Percentiles rank a stretch among this genome's conserved stretches.
Evolutionary conservation across 371 early-diverging fungal genomes (phyloP).

Genomic region (Mucor sp.): DNA sequence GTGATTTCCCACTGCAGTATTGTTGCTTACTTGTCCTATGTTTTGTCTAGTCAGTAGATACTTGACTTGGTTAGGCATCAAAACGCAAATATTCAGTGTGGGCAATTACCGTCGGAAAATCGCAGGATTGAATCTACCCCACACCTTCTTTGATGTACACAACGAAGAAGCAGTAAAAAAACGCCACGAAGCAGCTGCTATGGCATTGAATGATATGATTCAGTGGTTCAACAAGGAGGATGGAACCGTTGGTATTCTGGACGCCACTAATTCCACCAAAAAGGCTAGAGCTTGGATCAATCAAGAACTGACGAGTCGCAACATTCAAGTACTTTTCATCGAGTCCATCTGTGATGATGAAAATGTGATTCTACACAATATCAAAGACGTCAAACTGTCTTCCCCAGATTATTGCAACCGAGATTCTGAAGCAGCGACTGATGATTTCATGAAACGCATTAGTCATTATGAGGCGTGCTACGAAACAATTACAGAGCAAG

Average conservation of each 20-base stretch:
- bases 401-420: slow-evolving; percentile 90
- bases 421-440: slow-evolving; percentile 76
- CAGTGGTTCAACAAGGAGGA: slow-evolving; percentile 80
- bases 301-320: slow-evolving; percentile 61
- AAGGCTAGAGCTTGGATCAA: slow-evolving; percentile 77
- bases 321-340: slow-evolving; percentile 91
- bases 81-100: slow-evolving; percentile 89
- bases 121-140: slow-evolving; percentile 78
- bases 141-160: slow-evolving; percentile 88
- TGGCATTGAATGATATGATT: slow-evolving; percentile 88
- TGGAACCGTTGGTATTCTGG: slow-evolving; percentile 88
- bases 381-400: slow-evolving; percentile 89
- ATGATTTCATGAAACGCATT: slow-evolving; percentile 90
- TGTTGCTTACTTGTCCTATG: not conserved
- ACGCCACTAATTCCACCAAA: slow-evolving; percentile 95
- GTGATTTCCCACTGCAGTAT: not conserved
- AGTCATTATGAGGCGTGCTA: slow-evolving; percentile 87
- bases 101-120: slow-evolving; percentile 90
- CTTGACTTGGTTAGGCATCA: slow-evolving; percentile 94
- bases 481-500: slow-evolving; percentile 80
- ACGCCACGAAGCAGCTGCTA: slow-evolving; percentile 79
- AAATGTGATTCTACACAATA: slow-evolving; percentile 81
- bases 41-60: slow-evolving; percentile 78
- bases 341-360: slow-evolving; percentile 94
- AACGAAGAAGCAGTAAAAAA: slow-evolving; percentile 73